Base-by-base conservation (phyloP, 495 filamentous ascomycete genomes). In the Lasiosphaeria ovina region DNA sequence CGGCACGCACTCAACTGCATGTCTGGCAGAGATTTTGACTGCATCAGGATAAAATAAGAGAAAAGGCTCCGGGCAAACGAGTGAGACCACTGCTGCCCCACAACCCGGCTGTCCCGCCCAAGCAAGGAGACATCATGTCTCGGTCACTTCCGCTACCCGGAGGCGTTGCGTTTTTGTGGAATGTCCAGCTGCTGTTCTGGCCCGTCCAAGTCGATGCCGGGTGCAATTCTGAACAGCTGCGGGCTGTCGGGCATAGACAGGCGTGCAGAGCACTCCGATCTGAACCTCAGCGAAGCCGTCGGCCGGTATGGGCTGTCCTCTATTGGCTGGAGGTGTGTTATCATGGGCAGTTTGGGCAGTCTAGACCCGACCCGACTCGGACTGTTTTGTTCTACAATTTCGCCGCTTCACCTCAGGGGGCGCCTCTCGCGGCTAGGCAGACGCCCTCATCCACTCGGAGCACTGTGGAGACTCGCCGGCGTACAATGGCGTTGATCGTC, bases 301-400 rank as follows among this genome's bases (percentile, higher is more conserved):
- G 24, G 24, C 24, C 24, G 24, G 24, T 24, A 24, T 24, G 24
- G 24, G 24, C 24, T 24, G 24, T 24, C 24, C 24, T 24, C 24
- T 24, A 24, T 24, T 24, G 24, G 24, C 24, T 24, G 24, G 24
- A 24, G 24, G 24, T 24, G 24, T 24, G 24, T 24, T 24, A 2
- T 24, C 24, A 24, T 24, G 24, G 24, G 24, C 24, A 24, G 6
- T 47, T n/a, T 47, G 38, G 14, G 7, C 12, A 47, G 44, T 4
- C 44, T 47, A 24, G 44, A 47, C 44, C 44, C 44, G 44, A 47
- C 44, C 16, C 44, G 16, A 47, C 38, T 24, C 24, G 2, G 44
- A n/a, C 44, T 47, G 44, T 42, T 42, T 42, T 42, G 38, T 42
- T 42, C 14, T 42, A 11, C 44, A 47, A 11, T 47, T 47, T 47